phyloP scores from a whole-genome alignment of 805 yeast species.

The Candida montana region DNA sequence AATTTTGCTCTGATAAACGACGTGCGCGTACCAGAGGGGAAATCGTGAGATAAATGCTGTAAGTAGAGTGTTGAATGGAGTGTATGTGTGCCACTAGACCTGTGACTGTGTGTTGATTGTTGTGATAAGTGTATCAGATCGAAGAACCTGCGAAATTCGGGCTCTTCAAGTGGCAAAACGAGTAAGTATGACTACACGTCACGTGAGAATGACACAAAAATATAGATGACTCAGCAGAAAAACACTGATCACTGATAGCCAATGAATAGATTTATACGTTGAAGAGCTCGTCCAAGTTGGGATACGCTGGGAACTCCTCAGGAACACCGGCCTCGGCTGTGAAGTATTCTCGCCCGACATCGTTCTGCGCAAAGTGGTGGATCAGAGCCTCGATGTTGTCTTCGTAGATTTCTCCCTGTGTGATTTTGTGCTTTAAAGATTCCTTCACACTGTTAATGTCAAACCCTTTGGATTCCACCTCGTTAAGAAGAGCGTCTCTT shows the following conservation, averaged over 20 bases:
- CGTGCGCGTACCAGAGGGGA: neutral
- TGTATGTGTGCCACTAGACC: no score
- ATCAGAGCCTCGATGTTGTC: constrained; percentile 41
- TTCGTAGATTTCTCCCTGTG: constrained; percentile 17
- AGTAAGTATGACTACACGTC: neutral
- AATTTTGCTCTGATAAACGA: neutral
- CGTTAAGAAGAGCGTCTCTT: constrained; percentile 6
- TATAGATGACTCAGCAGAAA: neutral
- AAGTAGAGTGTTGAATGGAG: no score
- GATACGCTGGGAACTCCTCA: constrained; percentile 31
- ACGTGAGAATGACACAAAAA: constrained; percentile 5
- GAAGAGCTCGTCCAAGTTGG: constrained; percentile 10
- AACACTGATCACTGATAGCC: neutral
- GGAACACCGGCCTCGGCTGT: constrained; percentile 40
- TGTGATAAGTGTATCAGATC: no score
- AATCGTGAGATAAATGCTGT: neutral
- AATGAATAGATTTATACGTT: no score
- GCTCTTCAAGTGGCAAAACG: no score
- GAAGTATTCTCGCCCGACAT: constrained; percentile 27
- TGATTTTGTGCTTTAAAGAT: constrained; percentile 10
- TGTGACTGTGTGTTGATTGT: no score
- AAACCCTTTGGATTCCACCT: constrained; percentile 10
- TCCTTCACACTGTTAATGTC: constrained; percentile 11
- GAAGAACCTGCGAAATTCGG: no score
- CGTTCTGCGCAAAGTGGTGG: constrained; percentile 30